A percentile compares a stretch with the other conserved stretches of the same genome.
Conservation (phyloP, 2,329 filamentous ascomycete species). For the Aaosphaeria arxii region DNA sequence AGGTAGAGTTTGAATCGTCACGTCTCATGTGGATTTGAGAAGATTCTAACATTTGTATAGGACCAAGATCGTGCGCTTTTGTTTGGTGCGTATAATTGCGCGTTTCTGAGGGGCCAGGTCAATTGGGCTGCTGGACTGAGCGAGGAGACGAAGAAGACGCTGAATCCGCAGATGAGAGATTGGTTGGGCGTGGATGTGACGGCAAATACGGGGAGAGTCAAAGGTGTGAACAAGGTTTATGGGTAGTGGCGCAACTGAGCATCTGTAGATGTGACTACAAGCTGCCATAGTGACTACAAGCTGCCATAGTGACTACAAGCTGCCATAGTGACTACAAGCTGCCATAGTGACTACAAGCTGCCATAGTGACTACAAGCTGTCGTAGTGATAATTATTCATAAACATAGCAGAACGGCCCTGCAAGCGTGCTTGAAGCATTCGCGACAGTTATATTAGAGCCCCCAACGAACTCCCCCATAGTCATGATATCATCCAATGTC, state of each 20-base stretch:
- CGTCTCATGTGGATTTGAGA: too few species aligned
- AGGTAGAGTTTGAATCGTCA: too few species aligned
- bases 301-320: too few species aligned
- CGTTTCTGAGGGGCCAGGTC: constrained; percentile 27
- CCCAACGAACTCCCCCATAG: not conserved
- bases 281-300: too few species aligned
- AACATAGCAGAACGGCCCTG: constrained; percentile 7
- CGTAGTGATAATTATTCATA: constrained; percentile 2
- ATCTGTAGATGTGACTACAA: too few species aligned
- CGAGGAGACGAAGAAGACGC: constrained; percentile 20
- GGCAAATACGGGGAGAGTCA: constrained; percentile 11
- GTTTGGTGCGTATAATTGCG: constrained; percentile 31
- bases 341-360: too few species aligned
- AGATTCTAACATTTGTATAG: constrained; percentile 10
- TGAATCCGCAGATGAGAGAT: constrained; percentile 21
- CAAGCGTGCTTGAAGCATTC: constrained; percentile 3
- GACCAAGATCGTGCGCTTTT: constrained; percentile 25
- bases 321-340: too few species aligned
- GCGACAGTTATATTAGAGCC: constrained; percentile 1
- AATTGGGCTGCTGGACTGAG: constrained; percentile 31
- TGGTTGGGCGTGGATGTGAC: constrained; percentile 21
- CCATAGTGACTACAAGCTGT: too few species aligned
- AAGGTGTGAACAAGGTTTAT: constrained; percentile 9
- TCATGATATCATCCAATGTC: constrained; percentile 14
- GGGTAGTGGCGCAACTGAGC: too few species aligned